A percentile compares a stretch with the other conserved stretches of the same genome.
Evolutionary conservation across 139 green algal genomes (phyloP).

Genomic region (Pleodorina starrii): DNA sequence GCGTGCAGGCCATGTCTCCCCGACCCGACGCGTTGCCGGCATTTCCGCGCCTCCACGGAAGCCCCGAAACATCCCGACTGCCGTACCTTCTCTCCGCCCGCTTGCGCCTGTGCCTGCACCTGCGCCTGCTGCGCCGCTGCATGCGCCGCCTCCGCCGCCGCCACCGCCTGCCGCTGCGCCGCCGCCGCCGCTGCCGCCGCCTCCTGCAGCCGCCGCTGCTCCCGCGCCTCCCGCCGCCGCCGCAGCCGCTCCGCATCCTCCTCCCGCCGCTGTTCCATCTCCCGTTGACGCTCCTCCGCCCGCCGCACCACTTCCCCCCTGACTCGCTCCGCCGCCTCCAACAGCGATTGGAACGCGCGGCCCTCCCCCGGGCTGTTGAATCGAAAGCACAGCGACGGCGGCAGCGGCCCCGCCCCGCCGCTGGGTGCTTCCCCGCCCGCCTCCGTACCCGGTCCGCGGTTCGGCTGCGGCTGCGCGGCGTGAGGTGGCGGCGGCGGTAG

Average conservation of each 20-base stretch:
- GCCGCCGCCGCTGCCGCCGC: background rate
- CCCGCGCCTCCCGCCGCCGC: background rate
- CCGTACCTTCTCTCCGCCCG: no score
- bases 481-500: background rate
- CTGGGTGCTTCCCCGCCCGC: background rate
- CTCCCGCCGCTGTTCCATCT: background rate
- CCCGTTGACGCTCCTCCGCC: background rate
- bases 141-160: no score
- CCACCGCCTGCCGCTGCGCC: no score
- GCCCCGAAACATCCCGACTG: no score
- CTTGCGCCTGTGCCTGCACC: no score
- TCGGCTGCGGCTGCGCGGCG: background rate
- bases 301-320: conserved; percentile 1
- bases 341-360: conserved; percentile 18
- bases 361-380: conserved; percentile 36
- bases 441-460: background rate
- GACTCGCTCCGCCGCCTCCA: background rate
- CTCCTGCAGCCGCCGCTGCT: background rate
- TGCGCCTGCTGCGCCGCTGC: no score
- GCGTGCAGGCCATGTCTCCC: no score
- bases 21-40: no score
- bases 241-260: background rate
- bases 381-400: conserved; percentile 16
- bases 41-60: no score
- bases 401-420: background rate